A percentile compares a stretch with the other conserved stretches of the same genome.
These are phyloP conservation scores for Ulmus americana DNA, from an alignment of 331 rosid species.

Conservation along the genomic window DNA sequence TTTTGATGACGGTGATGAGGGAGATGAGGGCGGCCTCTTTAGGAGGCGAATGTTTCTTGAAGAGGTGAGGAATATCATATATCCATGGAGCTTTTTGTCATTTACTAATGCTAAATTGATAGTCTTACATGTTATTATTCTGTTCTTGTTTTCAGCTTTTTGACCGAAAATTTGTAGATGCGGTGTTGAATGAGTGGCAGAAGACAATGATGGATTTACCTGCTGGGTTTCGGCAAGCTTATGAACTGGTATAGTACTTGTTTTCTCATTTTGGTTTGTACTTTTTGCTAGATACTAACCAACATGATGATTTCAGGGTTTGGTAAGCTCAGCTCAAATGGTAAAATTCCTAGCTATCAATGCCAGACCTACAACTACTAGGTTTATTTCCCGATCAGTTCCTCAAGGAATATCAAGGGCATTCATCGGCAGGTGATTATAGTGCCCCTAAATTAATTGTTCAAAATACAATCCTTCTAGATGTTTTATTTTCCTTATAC, in stretches of 20 bases:
- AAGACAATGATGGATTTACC: constrained; percentile 89
- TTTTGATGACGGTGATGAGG: constrained; percentile 92
- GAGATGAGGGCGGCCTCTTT: constrained; percentile 93
- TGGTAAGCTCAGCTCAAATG: constrained; percentile 98
- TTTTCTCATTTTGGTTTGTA: constrained; percentile 19
- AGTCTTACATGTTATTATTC: constrained; percentile 17
- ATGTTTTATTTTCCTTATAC: not conserved
- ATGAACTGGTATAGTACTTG: constrained; percentile 67
- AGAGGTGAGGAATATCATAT: constrained; percentile 51
- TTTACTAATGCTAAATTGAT: constrained; percentile 20
- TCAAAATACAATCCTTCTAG: not conserved
- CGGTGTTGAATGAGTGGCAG: constrained; percentile 94
- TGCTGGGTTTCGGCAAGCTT: constrained; percentile 95
- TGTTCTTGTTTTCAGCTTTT: constrained; percentile 58
- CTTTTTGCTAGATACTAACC: constrained; percentile 28
- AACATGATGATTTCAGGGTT: constrained; percentile 49
- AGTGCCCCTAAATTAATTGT: not conserved
- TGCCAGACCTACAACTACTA: constrained; percentile 82
- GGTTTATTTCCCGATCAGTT: constrained; percentile 66
- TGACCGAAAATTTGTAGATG: constrained; percentile 92
- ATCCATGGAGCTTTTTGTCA: constrained; percentile 2
- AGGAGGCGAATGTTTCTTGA: constrained; percentile 73
- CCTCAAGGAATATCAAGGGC: constrained; percentile 84
- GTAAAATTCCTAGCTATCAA: constrained; percentile 71
- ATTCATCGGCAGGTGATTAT: constrained; percentile 85